Evolutionary conservation across 371 early-diverging fungal genomes (phyloP).

Genomic region (Lichtheimia corymbifera): DNA sequence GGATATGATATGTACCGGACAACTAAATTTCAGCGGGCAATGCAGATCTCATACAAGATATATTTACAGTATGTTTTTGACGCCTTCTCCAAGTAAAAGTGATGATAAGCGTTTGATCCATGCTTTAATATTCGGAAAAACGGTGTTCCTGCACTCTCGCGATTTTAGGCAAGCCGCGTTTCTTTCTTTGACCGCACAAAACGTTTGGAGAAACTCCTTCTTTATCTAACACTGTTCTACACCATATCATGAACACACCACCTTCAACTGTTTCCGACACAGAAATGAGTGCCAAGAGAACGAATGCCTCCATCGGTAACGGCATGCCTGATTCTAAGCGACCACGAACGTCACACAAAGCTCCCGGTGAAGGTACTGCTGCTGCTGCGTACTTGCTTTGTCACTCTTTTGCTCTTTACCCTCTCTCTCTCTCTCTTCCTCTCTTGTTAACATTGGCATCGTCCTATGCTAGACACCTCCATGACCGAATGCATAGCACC

Average conservation of each 20-base stretch:
- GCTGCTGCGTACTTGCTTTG: background rate
- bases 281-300: background rate
- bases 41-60: too few relatives aligned
- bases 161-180: too few relatives aligned
- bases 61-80: too few relatives aligned
- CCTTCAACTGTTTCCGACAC: background rate
- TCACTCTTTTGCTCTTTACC: background rate
- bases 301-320: background rate
- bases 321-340: slow-evolving; percentile 8
- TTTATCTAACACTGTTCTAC: too few relatives aligned
- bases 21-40: too few relatives aligned
- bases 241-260: background rate
- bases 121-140: too few relatives aligned
- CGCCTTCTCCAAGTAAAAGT: too few relatives aligned
- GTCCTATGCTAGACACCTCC: background rate
- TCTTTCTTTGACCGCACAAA: too few relatives aligned
- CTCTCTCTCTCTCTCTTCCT: background rate
- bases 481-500: background rate
- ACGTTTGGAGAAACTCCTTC: too few relatives aligned
- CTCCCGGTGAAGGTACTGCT: slow-evolving; percentile 3
- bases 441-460: background rate
- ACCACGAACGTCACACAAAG: slow-evolving; percentile 13
- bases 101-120: too few relatives aligned
- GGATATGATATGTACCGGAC: too few relatives aligned
- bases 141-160: too few relatives aligned